Base-by-base conservation (phyloP, 2,329 filamentous ascomycete genomes). In the Colletotrichum caudatum region DNA sequence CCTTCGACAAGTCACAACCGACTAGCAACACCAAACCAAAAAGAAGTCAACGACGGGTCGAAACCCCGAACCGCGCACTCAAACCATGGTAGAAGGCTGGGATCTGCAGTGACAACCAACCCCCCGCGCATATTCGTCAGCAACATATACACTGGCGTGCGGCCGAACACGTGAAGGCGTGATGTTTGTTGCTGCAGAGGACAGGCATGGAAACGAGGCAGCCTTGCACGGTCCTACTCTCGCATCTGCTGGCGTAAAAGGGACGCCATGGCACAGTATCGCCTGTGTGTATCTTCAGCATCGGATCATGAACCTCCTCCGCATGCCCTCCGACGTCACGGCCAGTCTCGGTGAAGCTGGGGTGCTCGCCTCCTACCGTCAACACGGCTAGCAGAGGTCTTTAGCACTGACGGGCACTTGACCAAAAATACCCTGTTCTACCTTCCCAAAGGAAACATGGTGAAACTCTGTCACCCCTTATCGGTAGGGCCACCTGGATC, bases 361-460 rank as follows among this genome's bases (percentile, higher is more conserved):
- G 35, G 23, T 23, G 11, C 18, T 23, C 58, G 6, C 41, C 37
- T 12, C 16, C 20, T 16, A 23, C 50, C 53, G 35, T 54, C 29
- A 18, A 37, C 18, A 26, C 69, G 69, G 65, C 35, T 69, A 69
- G 65, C 53, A 71, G 54, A 69, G 65, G 69, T 56, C 33, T 71
- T 60, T 50, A 59, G 64, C 59, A 39, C 23, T 33, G 53, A 68
- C 58, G 37, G 69, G 29, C 26, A 58, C 26, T 44, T 58, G 41
- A 53, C 68, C 41, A 51, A 71, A 71, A 64, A 54, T 69, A 54
- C 69, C 65, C 39, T 46, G 39, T 48, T 48, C 53, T 37, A 64
- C 65, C 69, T 64, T 61, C 69, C 69, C 69, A 64, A 72, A 72
- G 65, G 20, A 68, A 69, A 56, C 53, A 56, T 48, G 46, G 66